Evolutionary conservation across 2,329 filamentous ascomycete species (phyloP), one percentile per base, ranked within the genome.

Genomic region (Alternaria sp.): DNA sequence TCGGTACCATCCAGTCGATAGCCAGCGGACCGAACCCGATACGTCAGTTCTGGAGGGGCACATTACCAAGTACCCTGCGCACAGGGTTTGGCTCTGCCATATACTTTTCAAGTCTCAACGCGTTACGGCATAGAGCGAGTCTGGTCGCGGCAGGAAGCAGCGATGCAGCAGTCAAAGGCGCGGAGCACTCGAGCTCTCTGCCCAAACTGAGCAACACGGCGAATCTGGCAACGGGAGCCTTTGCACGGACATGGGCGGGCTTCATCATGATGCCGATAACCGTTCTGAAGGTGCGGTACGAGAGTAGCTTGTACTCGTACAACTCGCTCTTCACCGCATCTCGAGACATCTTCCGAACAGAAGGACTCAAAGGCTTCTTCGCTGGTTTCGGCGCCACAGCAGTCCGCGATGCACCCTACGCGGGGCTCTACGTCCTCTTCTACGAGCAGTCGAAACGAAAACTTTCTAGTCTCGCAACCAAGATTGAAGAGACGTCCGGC

Each of bases 181-280:
- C 67, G 60, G 71, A 70, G 51, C 73, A 73, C 60, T 94, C 92
- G 2, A 95, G 92, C 5, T 89, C 89, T 2, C 85, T 97, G 11
- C 93, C 94, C 0, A 92, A 92, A 70, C 86, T 98, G 49, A 92
- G 91, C 66, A 93, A 96, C 76, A 88, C 90, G 4, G 92, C 91
- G 55, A 99, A 99, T 75, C 85, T 99, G 20, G 83, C 92, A 12
- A 94, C 95, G 0, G 96, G 96, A 10, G 94, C 94, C 7, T 85
- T 89, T 18, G 94, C 96, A 23, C 87, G 96, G 57, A 94, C 93
- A 2, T 90, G 92, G 56, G 95, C 95, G 0, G 96, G 96, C 41
- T 92, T 97, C 75, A 83, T 96, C 49, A 89, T 98, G 82, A 98
- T 97, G 92, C 96, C 96, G 2, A 88, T 98, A 64, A 99, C 96